Conservation (phyloP, 352 stramenopile genomes). For the Pythium inflatum region DNA sequence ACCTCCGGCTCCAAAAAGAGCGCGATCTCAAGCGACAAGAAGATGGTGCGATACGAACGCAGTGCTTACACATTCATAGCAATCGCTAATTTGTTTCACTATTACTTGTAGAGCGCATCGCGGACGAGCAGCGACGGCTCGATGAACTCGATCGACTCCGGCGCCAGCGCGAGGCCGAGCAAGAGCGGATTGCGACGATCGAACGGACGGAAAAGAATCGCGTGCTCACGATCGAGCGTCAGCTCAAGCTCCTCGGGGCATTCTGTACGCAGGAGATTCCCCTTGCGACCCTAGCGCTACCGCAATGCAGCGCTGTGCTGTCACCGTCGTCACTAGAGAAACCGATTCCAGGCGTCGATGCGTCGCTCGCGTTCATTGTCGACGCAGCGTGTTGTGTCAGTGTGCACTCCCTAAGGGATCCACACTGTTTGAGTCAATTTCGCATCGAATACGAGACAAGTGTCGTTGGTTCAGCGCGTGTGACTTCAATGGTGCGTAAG, state of each 20-base stretch:
- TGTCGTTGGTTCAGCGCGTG: not conserved
- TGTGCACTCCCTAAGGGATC: conserved; percentile 37
- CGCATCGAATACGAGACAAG: conserved; percentile 6
- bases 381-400: conserved; percentile 38
- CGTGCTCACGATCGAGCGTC: conserved; percentile 47
- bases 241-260: conserved; percentile 49
- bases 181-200: conserved; percentile 46
- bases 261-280: conserved; percentile 51
- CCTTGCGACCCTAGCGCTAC: conserved; percentile 28
- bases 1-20: conserved; percentile 46
- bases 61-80: not conserved
- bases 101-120: conserved; percentile 39
- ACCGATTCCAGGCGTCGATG: conserved; percentile 26
- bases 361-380: conserved; percentile 47
- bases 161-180: conserved; percentile 36
- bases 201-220: conserved; percentile 42
- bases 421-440: conserved; percentile 28
- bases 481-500: conserved; percentile 9
- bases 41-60: conserved; percentile 36
- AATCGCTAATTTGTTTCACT: not conserved
- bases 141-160: conserved; percentile 40
- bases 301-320: conserved; percentile 30
- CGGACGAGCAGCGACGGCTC: conserved; percentile 38
- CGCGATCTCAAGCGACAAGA: conserved; percentile 49
- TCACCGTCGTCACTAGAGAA: conserved; percentile 22